A percentile compares a stretch with the other conserved stretches of the same genome.
Conservation (phyloP, 257 asterid species). For the Plectranthus barbatus region DNA sequence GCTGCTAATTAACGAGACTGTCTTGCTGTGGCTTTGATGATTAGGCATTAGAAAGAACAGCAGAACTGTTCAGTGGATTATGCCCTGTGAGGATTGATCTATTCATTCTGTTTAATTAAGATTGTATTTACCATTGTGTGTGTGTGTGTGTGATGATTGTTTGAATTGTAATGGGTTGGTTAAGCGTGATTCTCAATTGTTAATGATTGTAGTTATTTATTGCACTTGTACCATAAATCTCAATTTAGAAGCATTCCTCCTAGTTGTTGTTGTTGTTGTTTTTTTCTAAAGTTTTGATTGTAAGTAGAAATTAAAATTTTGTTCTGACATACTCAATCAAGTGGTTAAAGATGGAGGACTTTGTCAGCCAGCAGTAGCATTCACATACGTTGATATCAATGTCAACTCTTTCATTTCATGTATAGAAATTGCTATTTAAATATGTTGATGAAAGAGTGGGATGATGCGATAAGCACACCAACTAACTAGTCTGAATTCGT, state of each 20-base stretch:
- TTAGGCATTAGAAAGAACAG: no score
- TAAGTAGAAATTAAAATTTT: slow-evolving; percentile 11
- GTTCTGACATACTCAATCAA: slow-evolving; percentile 7
- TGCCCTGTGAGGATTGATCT: no score
- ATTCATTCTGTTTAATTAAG: no score
- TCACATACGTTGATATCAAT: neutral
- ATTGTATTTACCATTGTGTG: no score
- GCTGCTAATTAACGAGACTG: neutral
- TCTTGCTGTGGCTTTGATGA: slow-evolving; percentile 7
- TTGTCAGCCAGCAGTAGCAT: slow-evolving; percentile 23
- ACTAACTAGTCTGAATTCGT: no score
- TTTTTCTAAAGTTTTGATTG: slow-evolving; percentile 18
- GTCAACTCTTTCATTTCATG: no score
- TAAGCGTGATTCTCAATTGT: neutral
- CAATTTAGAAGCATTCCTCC: slow-evolving; percentile 1
- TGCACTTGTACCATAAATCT: neutral
- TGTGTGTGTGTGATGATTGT: neutral
- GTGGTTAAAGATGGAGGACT: slow-evolving; percentile 21
- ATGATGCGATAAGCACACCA: no score
- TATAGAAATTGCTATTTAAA: no score
- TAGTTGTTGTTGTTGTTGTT: neutral
- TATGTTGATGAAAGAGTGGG: no score
- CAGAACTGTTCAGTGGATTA: no score
- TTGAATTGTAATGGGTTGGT: neutral
- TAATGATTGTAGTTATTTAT: neutral